These are phyloP conservation scores for Mycena pura DNA, from an alignment of 768 basidiomycete species.

Conservation along the genomic window DNA sequence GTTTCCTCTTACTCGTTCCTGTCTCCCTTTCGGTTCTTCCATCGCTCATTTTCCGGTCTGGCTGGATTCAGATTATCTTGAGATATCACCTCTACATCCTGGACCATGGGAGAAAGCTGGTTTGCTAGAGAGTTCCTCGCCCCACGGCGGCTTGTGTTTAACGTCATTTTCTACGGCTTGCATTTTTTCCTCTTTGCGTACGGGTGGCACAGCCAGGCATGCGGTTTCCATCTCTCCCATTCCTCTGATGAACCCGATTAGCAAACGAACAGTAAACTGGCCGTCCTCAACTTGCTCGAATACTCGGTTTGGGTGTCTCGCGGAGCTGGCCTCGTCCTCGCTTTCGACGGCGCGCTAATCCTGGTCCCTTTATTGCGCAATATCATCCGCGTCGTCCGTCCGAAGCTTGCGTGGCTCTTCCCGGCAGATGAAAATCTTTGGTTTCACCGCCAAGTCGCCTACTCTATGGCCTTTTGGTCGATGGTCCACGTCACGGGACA, in stretches of 20 bases:
- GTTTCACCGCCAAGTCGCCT: conserved; percentile 95
- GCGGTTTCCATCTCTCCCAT: conserved; percentile 21
- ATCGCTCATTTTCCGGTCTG: conserved; percentile 8
- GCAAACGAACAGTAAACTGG: conserved; percentile 67
- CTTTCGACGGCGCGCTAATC: conserved; percentile 85
- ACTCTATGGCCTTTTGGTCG: conserved; percentile 91
- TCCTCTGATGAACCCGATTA: conserved; percentile 33
- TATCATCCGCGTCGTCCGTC: conserved; percentile 82
- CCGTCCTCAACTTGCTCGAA: conserved; percentile 77
- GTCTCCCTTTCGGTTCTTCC: not conserved
- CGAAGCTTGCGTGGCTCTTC: conserved; percentile 78
- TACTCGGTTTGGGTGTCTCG: conserved; percentile 92
- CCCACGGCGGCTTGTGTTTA: conserved; percentile 71
- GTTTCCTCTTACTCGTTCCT: not conserved
- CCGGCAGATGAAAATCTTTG: conserved; percentile 95
- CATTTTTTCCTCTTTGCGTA: conserved; percentile 80
- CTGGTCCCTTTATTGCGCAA: conserved; percentile 91
- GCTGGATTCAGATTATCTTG: conserved; percentile 27
- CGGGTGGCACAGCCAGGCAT: conserved; percentile 87
- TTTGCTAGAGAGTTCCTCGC: conserved; percentile 72
- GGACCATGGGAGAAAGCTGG: conserved; percentile 71
- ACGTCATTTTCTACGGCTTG: conserved; percentile 78
- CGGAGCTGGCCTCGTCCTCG: conserved; percentile 90
- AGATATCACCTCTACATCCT: conserved; percentile 3
- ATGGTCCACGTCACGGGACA: conserved; percentile 94